phyloP scores from a whole-genome alignment of 805 yeast genomes.

The Candida sanyiensis region DNA sequence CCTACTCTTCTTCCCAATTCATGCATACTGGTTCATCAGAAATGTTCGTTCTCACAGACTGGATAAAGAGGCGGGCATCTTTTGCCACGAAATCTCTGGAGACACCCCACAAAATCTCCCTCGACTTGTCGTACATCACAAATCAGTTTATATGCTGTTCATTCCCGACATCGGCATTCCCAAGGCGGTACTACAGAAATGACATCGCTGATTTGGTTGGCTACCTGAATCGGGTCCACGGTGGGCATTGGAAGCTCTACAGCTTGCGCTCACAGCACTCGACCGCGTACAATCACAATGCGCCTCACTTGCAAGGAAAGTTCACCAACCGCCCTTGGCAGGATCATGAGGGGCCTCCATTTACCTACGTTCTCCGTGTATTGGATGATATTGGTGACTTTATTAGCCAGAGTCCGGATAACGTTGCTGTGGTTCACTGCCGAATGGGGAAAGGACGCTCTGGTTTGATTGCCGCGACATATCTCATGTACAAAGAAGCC shows the following conservation, averaged over 20 bases:
- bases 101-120: conserved; percentile 27
- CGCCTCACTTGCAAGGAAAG: conserved; percentile 4
- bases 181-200: conserved; percentile 45
- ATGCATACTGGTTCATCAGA: too few species aligned
- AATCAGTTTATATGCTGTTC: conserved; percentile 67
- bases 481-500: conserved; percentile 47
- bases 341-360: conserved; percentile 76
- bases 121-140: conserved; percentile 67
- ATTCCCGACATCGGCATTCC: conserved; percentile 52
- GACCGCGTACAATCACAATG: conserved; percentile 30
- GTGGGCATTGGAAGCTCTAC: conserved; percentile 63
- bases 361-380: conserved; percentile 41
- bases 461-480: conserved; percentile 70
- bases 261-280: conserved; percentile 61
- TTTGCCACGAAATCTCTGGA: conserved; percentile 16
- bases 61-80: conserved; percentile 8
- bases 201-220: conserved; percentile 44
- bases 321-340: conserved; percentile 44
- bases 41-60: background rate
- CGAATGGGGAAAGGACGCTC: conserved; percentile 91
- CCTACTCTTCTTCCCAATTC: too few species aligned
- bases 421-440: conserved; percentile 75
- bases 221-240: conserved; percentile 43
- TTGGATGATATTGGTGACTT: conserved; percentile 42
- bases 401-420: conserved; percentile 29